Conservation (phyloP, 1,284 basidiomycete genomes). For the Boletus holoroseus region DNA sequence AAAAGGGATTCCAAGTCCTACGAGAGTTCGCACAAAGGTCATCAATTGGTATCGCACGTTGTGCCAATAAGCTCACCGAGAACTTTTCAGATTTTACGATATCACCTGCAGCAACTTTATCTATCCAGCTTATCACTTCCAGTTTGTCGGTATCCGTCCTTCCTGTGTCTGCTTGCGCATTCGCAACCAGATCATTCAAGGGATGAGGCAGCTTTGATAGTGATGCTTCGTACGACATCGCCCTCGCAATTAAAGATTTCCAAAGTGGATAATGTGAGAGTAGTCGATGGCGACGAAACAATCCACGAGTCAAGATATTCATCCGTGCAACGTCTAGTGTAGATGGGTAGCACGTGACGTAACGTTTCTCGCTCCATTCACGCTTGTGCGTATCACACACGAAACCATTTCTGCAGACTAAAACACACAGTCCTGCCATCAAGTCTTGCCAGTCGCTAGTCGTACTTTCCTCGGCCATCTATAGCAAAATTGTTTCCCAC, state of each 20-base stretch:
- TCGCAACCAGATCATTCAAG: slow-evolving; percentile 54
- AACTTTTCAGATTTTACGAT: slow-evolving; percentile 44
- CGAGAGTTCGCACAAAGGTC: neutral
- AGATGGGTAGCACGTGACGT: slow-evolving; percentile 24
- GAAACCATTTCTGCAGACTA: too few species aligned
- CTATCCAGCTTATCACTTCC: slow-evolving; percentile 65
- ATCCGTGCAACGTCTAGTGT: slow-evolving; percentile 9
- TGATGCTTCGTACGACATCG: slow-evolving; percentile 55
- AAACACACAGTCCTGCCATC: neutral
- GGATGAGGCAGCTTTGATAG: slow-evolving; percentile 49
- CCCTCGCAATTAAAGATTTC: slow-evolving; percentile 26
- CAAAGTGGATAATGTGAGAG: slow-evolving; percentile 3
- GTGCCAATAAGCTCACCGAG: slow-evolving; percentile 39
- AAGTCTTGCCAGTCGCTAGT: slow-evolving; percentile 23
- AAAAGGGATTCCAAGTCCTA: slow-evolving; percentile 75
- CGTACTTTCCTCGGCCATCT: slow-evolving; percentile 40
- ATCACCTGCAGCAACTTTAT: slow-evolving; percentile 53
- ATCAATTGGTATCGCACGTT: neutral
- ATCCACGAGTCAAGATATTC: slow-evolving; percentile 18
- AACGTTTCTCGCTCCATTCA: neutral
- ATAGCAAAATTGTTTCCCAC: slow-evolving; percentile 62
- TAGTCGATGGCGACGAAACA: slow-evolving; percentile 25
- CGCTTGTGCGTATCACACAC: neutral
- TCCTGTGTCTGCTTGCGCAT: slow-evolving; percentile 47
- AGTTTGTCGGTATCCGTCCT: slow-evolving; percentile 56